Percentiles rank a stretch among this genome's conserved stretches.
These are phyloP conservation scores for Puccinia hordei DNA, from an alignment of 1,284 basidiomycete genomes.

Conservation along the genomic window DNA sequence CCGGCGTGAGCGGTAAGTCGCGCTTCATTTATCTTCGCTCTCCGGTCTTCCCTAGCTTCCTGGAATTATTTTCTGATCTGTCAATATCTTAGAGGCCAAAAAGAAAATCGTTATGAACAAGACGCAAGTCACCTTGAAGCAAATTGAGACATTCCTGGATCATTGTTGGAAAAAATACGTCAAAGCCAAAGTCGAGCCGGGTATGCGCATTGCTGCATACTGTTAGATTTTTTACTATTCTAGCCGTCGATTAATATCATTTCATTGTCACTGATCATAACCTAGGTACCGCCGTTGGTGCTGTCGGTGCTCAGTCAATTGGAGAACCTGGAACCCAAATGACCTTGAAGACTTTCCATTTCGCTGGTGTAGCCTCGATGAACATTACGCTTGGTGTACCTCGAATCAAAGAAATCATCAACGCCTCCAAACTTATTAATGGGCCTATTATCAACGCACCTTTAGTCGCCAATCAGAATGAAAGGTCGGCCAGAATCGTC, in stretches of 20 bases:
- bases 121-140: constrained; percentile 81
- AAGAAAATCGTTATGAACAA: constrained; percentile 78
- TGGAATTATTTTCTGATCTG: background rate
- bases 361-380: constrained; percentile 99
- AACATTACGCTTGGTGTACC: constrained; percentile 99
- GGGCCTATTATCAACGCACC: constrained; percentile 98
- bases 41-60: background rate
- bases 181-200: constrained; percentile 91
- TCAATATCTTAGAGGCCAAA: constrained; percentile 16
- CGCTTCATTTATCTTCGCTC: too few species aligned
- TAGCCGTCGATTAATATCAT: background rate
- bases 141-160: constrained; percentile 77
- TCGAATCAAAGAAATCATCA: constrained; percentile 99
- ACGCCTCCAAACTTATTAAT: constrained; percentile 92
- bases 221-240: background rate
- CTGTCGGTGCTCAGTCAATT: constrained; percentile 97
- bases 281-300: constrained; percentile 78
- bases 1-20: constrained; percentile 71
- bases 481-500: constrained; percentile 83
- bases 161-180: constrained; percentile 91
- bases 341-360: constrained; percentile 99
- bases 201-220: constrained; percentile 62
- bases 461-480: constrained; percentile 73
- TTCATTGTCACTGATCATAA: constrained; percentile 34
- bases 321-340: constrained; percentile 99